phyloP scores from a whole-genome alignment of 2,329 filamentous ascomycete species.

The Claviceps sp. region DNA sequence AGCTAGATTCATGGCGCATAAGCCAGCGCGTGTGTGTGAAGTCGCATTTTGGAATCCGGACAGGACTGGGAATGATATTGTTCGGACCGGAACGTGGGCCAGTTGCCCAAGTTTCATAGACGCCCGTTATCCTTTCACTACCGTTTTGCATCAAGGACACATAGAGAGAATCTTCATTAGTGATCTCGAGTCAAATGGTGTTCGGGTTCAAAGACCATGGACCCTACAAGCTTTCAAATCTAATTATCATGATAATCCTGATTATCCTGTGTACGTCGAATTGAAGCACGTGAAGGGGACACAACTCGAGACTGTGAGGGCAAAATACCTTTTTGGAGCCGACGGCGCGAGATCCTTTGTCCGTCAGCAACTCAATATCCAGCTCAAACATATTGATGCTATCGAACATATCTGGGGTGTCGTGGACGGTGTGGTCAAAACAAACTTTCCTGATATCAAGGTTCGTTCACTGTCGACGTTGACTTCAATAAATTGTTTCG shows the following conservation, averaged over 20 bases:
- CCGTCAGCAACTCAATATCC: constrained; percentile 51
- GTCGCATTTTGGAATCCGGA: constrained; percentile 61
- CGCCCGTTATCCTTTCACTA: constrained; percentile 57
- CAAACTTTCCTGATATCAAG: constrained; percentile 67
- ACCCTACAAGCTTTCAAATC: constrained; percentile 48
- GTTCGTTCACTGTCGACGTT: constrained; percentile 19
- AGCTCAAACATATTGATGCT: constrained; percentile 57
- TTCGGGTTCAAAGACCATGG: constrained; percentile 50
- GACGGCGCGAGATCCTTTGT: constrained; percentile 58
- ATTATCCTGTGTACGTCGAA: constrained; percentile 70
- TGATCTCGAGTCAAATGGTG: constrained; percentile 49
- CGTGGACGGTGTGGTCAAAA: constrained; percentile 59
- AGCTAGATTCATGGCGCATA: constrained; percentile 71
- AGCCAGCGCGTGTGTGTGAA: constrained; percentile 75
- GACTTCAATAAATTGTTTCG: not conserved
- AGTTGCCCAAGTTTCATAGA: constrained; percentile 78
- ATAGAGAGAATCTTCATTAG: constrained; percentile 58
- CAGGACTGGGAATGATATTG: constrained; percentile 41
- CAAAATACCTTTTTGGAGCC: constrained; percentile 59
- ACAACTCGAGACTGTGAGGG: constrained; percentile 49
- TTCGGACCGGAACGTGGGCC: constrained; percentile 62
- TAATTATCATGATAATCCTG: constrained; percentile 38
- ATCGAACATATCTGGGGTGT: constrained; percentile 64
- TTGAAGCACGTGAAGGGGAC: constrained; percentile 66
- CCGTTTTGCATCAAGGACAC: constrained; percentile 56